Evolutionary conservation across 108 stramenopile species (phyloP), one percentile per base, ranked within the genome.

Genomic region (Mediolabrus comicus): DNA sequence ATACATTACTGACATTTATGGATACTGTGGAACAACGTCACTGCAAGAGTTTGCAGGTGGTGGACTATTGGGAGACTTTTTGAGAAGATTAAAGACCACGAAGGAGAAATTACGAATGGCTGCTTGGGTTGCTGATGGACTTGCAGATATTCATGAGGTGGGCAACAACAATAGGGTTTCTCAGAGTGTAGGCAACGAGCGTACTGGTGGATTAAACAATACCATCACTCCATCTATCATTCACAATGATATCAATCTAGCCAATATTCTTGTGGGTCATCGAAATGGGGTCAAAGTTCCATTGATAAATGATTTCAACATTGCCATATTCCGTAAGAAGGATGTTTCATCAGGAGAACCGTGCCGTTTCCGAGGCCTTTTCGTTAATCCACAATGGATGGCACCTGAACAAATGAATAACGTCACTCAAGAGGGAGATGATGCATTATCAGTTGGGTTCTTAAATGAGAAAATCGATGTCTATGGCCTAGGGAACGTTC

Each of bases 291-390:
- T 81, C 77, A 32, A 43, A 57, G 61, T 86, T 49, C 63, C 90
- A 82, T 32, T 77, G 49, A 63, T 95, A 54, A 95, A 91, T 65
- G 94, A 95, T 65, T 95, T 92, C 63, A 95, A 95, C 65, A 89
- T 91, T 74, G 94, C 90, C 6, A 88, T 92, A 58, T 92, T 95
- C 68, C 58, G 88, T 25, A 79, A 64, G 27, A 90, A 83, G 62
- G 80, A 86, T 53, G 71, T 43, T 38, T 76, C 38, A 28, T 86
- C 83, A 8, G 82, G 83, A 35, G 58, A 59, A 25, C 52, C 75
- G 17, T 95, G 94, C 78, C 86, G 83, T 12, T 95, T 95, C 73
- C 85, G 64, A 16, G 79, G 86, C 4, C 81, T 86, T 1, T 78
- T 90, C 27, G 84, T 86, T 57, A 84, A 88, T 69, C 94, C 94